A percentile compares a stretch with the other conserved stretches of the same genome.
Conservation (phyloP, 2,329 filamentous ascomycete genomes). For the Botrytis galanthina region DNA sequence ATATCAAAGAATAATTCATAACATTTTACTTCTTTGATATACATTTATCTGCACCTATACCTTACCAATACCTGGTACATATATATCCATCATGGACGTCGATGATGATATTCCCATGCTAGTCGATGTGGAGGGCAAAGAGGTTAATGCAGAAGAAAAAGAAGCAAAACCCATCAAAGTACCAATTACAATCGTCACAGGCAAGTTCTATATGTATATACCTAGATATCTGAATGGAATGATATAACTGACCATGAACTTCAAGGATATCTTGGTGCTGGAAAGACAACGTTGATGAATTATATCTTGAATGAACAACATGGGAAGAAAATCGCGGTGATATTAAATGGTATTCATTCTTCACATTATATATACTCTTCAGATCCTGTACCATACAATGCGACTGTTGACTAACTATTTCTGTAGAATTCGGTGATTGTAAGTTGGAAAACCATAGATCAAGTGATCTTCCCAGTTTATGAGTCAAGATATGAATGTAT, state of each 20-base stretch:
- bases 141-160: conserved; percentile 43
- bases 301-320: conserved; percentile 94
- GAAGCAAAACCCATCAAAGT: conserved; percentile 61
- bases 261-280: conserved; percentile 84
- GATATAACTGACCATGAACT: background rate
- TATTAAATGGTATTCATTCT: conserved; percentile 71
- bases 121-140: conserved; percentile 46
- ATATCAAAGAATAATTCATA: background rate
- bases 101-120: conserved; percentile 67
- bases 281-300: conserved; percentile 93
- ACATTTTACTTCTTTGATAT: background rate
- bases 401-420: conserved; percentile 22
- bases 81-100: conserved; percentile 51
- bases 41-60: background rate
- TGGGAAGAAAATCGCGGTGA: conserved; percentile 97
- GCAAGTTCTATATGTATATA: conserved; percentile 41
- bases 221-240: background rate
- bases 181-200: conserved; percentile 82
- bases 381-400: background rate
- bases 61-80: background rate
- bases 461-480: background rate
- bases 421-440: conserved; percentile 77
- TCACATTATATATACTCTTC: conserved; percentile 33
- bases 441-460: conserved; percentile 39
- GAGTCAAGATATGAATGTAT: background rate